Base-by-base conservation (phyloP, 257 asterid species). In the Solanum arcanum region DNA sequence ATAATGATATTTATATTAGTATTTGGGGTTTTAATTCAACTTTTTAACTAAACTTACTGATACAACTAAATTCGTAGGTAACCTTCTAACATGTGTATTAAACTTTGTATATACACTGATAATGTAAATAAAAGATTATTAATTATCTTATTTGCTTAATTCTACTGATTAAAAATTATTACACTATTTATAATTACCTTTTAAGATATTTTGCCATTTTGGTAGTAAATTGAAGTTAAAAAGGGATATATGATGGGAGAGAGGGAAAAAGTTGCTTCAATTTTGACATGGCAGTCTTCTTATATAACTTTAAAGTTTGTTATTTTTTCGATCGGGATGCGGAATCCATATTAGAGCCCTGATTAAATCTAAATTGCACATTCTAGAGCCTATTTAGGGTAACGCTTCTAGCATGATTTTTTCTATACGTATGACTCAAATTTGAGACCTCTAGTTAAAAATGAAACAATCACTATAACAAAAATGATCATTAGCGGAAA, bases 241-340 rank as follows among this genome's bases (percentile, higher is more conserved):
- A 33, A 69, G 60, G 39, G 39, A 16, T 52, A 69, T 25, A 37
- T 37, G 12, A 46, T 49, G n/a, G 44, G 7, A 9, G 15, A 42
- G 52, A 76, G 72, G 69, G 64, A 33, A 90, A 93, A 93, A 93
- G 95, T 91, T 80, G 91, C 60, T 86, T 47, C 69, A 89, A 90
- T 93, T 90, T 93, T 90, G 92, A 87, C 87, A 91, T 87, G 93
- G 92, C 93, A 91, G 91, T 89, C 90, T 90, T 93, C 89, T 88
- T 90, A 44, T 12, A 90, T 8, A 90, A 88, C 87, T 88, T 92
- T 77, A 92, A 91, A 89, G 89, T 87, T 49, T 49, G 2, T 15
- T 49, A 14, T 41, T 41, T 41, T 41, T 41, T 9, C 0, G 0
- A 3, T 41, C 12, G 46, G 4, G 2, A 9, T 2, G 0, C 11